Evolutionary conservation across 1,284 basidiomycete genomes (phyloP), one percentile per base, ranked within the genome.

Genomic region (Psilocybe mexicana): DNA sequence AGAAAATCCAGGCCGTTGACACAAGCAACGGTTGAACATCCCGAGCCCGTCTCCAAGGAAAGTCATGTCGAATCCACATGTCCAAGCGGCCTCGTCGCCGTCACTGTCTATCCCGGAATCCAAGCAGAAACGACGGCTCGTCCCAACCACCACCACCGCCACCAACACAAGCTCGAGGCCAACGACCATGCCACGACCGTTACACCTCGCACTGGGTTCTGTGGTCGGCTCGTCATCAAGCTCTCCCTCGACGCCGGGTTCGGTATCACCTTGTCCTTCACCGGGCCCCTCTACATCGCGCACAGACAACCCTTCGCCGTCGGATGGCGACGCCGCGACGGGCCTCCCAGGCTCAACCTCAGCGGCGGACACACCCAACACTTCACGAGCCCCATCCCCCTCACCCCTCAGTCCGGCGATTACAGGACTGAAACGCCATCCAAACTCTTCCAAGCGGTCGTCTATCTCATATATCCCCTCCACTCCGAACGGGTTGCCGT

Each of bases 391-490:
- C 11, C 35, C 43, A 14, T 50, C 54, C 14, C 52, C 58, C 6
- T 40, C 55, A 18, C 57, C 59, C 26, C 59, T 56, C 36, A 61
- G 60, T 51, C 55, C 60, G 6, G 61, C 53, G 12, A 49, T 59
- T 23, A 44, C 54, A 7, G 47, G 45, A 11, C 36, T 63, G 2
- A 52, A 57, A 14, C 51, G 49, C 40, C 56, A 57, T 38, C 28
- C 54, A 6, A 53, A 28, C 30, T 57, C 49, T 28, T 53, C 55
- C 53, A 62, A 86, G 55, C 84, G 85, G 64, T 86, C 85, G 0
- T 86, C 86, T 0, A 89, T 90, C 54, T 79, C 82, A 3, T 90
- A 90, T 65, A 77, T 79, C 57, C 73, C 73, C 4, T 18, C 18
- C 18, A 18, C 18, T 18, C 61, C 62, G 42, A 64, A 64, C 45